phyloP scores from a whole-genome alignment of 148 eudicot species.

The Simmondsia chinensis region DNA sequence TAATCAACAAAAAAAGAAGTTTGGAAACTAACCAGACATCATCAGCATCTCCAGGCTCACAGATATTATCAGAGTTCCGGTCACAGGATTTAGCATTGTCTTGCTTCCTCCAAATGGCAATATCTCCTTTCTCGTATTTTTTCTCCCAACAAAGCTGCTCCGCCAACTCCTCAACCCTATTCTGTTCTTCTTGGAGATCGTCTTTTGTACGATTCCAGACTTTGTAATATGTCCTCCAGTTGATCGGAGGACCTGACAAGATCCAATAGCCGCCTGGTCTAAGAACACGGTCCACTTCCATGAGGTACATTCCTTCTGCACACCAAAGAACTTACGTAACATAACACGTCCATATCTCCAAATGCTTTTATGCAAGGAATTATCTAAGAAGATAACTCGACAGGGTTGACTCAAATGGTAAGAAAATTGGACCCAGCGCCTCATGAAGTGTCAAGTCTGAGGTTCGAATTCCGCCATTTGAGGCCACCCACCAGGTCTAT shows the following conservation, averaged over 20 bases:
- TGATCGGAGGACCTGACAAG: constrained; percentile 77
- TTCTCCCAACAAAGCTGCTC: constrained; percentile 80
- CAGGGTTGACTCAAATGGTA: too few species aligned
- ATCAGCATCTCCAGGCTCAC: constrained; percentile 48
- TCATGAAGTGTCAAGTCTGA: too few species aligned
- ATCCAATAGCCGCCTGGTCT: constrained; percentile 85
- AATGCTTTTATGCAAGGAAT: too few species aligned
- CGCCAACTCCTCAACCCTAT: constrained; percentile 55
- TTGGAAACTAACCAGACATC: constrained; percentile 52
- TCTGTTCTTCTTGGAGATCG: constrained; percentile 53
- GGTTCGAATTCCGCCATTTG: too few species aligned
- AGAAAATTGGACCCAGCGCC: too few species aligned
- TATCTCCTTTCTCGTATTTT: constrained; percentile 76
- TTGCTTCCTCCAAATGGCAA: constrained; percentile 53
- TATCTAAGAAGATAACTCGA: too few species aligned
- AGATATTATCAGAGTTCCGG: constrained; percentile 23
- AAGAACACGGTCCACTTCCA: constrained; percentile 79
- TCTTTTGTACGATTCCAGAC: constrained; percentile 64
- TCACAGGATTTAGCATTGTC: constrained; percentile 47
- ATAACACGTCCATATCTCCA: too few species aligned
- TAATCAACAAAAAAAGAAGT: background rate
- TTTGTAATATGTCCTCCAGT: constrained; percentile 54
- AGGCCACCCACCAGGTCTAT: too few species aligned
- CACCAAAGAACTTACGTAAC: too few species aligned
- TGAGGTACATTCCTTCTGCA: constrained; percentile 57